Conservation (phyloP, 176 grass and related monocot species). For the Guadua angustifolia region DNA sequence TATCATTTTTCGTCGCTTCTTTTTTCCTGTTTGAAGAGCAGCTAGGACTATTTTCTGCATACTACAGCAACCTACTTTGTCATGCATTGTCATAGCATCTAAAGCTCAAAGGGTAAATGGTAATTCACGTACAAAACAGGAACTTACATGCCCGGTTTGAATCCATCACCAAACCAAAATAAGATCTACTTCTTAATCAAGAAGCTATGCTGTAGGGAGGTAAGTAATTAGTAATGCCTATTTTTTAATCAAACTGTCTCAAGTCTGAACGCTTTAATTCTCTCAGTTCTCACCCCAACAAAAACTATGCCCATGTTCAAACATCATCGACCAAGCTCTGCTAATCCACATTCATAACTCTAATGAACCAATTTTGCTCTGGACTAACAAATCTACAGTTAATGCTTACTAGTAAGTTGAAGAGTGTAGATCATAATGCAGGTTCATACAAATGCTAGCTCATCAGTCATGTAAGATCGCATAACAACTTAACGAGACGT, state of each 20-base stretch:
- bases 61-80: not conserved
- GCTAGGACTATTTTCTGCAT: not conserved
- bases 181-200: not conserved
- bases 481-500: not conserved
- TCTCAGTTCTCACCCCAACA: not conserved
- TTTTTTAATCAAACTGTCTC: not conserved
- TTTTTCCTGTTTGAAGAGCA: not conserved
- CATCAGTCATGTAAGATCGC: not conserved
- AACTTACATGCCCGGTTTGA: not conserved
- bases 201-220: not conserved
- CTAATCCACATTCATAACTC: slow-evolving; percentile 4
- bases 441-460: not conserved
- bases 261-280: not conserved
- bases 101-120: not conserved
- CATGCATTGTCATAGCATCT: not conserved
- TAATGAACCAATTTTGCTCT: not conserved
- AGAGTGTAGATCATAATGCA: not conserved
- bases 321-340: not conserved
- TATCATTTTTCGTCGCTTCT: not conserved
- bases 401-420: slow-evolving; percentile 4
- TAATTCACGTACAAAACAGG: not conserved
- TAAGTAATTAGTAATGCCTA: not conserved
- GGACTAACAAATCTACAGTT: not conserved
- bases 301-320: not conserved
- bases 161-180: not conserved